A percentile compares a stretch with the other conserved stretches of the same genome.
Conservation (phyloP, 352 stramenopile species). For the Globisporangium canariense region DNA sequence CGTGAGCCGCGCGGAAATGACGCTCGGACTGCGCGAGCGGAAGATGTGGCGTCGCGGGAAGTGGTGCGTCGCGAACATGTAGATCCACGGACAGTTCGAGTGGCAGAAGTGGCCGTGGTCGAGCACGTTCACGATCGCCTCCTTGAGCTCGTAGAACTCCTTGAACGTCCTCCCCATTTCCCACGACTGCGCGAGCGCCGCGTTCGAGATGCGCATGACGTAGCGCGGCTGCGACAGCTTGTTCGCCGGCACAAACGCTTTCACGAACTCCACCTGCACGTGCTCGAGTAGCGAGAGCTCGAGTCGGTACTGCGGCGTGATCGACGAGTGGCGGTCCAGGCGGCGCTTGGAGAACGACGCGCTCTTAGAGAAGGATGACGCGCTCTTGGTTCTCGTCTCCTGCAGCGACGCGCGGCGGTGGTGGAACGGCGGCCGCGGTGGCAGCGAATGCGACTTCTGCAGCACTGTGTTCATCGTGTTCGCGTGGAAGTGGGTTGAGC, state of each 20-base stretch:
- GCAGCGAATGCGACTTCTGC: constrained; percentile 42
- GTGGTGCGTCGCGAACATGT: constrained; percentile 75
- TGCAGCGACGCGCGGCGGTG: constrained; percentile 44
- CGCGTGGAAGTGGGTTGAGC: not conserved
- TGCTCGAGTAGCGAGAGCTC: constrained; percentile 71
- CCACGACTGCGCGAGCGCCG: constrained; percentile 63
- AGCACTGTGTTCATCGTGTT: constrained; percentile 14
- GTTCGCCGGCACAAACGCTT: constrained; percentile 69
- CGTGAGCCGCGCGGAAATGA: constrained; percentile 54
- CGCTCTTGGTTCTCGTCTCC: constrained; percentile 20
- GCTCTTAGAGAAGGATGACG: constrained; percentile 20
- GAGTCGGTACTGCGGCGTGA: constrained; percentile 33
- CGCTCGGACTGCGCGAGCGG: constrained; percentile 54
- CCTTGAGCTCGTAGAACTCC: constrained; percentile 81
- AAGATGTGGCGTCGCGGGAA: constrained; percentile 79
- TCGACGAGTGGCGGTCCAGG: constrained; percentile 46
- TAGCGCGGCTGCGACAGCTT: constrained; percentile 70
- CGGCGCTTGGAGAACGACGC: constrained; percentile 44
- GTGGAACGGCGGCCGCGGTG: constrained; percentile 22
- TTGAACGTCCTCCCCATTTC: constrained; percentile 77
- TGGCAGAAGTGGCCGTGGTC: constrained; percentile 78
- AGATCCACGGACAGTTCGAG: constrained; percentile 83
- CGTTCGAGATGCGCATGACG: constrained; percentile 76
- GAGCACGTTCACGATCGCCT: constrained; percentile 47
- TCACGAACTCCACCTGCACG: constrained; percentile 78